phyloP scores from a whole-genome alignment of 306 rosid genomes.

The Citrullus colocynthis region DNA sequence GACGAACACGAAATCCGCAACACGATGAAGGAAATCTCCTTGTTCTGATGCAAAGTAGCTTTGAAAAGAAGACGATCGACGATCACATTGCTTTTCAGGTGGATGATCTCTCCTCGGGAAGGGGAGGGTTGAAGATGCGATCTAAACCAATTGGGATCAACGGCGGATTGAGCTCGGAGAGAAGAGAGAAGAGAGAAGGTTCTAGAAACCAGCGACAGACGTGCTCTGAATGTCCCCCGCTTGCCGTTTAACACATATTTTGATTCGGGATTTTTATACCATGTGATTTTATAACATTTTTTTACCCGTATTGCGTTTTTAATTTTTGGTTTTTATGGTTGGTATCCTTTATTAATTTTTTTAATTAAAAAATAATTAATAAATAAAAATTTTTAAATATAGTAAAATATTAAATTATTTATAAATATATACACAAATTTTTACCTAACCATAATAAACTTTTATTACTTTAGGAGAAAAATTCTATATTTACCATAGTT shows the following conservation, averaged over 20 bases:
- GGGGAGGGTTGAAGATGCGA: constrained; percentile 1
- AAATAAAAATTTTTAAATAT: too few relatives aligned
- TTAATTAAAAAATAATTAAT: too few relatives aligned
- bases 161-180: constrained; percentile 2
- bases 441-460: too few relatives aligned
- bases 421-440: too few relatives aligned
- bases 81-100: constrained; percentile 1
- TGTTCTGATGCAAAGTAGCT: not conserved
- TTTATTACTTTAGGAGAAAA: too few relatives aligned
- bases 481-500: too few relatives aligned
- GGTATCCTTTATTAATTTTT: too few relatives aligned
- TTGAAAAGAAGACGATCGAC: not conserved
- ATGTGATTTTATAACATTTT: too few relatives aligned
- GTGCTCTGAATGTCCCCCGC: not conserved
- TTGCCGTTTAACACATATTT: not conserved
- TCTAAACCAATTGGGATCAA: not conserved
- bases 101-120: constrained; percentile 4
- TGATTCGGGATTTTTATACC: not conserved
- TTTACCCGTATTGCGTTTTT: not conserved
- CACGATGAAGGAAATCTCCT: not conserved
- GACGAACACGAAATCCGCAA: not conserved
- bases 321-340: too few relatives aligned
- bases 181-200: not conserved
- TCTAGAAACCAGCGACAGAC: constrained; percentile 1
- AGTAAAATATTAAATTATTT: too few relatives aligned